phyloP scores from a whole-genome alignment of 495 filamentous ascomycete species.

The Bacidia rubella region DNA sequence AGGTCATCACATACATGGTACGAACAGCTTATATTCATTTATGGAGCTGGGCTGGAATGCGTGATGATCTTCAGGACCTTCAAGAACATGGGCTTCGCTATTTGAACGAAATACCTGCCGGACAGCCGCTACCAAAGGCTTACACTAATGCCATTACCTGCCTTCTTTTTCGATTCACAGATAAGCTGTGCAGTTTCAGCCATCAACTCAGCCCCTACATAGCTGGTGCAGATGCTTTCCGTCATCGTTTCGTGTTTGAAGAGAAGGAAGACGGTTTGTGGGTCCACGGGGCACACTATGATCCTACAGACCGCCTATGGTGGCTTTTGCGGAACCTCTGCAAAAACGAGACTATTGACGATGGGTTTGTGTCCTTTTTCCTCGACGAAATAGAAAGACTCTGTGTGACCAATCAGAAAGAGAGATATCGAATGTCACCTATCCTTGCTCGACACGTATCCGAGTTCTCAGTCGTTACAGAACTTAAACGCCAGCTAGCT shows the following conservation, averaged over 20 bases:
- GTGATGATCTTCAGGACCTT: background rate
- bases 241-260: background rate
- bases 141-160: background rate
- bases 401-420: background rate
- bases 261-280: background rate
- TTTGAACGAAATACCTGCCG: background rate
- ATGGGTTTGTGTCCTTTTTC: background rate
- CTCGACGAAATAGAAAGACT: background rate
- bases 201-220: background rate
- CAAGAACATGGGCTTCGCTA: too few relatives aligned
- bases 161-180: background rate
- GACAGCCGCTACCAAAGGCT: background rate
- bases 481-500: background rate
- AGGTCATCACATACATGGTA: background rate
- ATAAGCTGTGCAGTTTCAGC: background rate
- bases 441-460: background rate
- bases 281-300: background rate
- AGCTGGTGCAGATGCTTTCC: background rate
- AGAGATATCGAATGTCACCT: background rate
- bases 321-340: background rate
- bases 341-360: background rate
- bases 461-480: background rate
- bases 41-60: background rate
- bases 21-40: background rate
- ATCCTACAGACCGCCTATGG: background rate